A percentile compares a stretch with the other conserved stretches of the same genome.
Evolutionary conservation across 495 filamentous ascomycete species (phyloP).

Genomic region (Aspergillus baeticus): DNA sequence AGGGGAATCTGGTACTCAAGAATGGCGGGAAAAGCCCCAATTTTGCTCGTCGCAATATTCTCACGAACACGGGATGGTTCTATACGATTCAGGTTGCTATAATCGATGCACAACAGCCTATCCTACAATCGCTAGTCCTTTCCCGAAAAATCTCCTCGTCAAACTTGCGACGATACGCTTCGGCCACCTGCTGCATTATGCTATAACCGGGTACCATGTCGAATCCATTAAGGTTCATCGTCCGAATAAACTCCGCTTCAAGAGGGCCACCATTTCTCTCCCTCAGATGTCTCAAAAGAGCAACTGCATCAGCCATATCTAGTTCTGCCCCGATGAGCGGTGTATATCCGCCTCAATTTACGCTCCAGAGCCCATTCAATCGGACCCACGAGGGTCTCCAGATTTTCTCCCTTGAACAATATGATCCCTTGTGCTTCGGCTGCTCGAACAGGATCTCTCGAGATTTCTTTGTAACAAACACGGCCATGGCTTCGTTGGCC

Average conservation of each 20-base stretch:
- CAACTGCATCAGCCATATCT: constrained; percentile 30
- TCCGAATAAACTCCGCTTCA: constrained; percentile 24
- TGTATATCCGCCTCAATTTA: constrained; percentile 31
- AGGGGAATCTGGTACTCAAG: constrained; percentile 29
- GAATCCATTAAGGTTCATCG: constrained; percentile 25
- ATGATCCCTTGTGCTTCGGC: constrained; percentile 28
- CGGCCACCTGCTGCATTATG: constrained; percentile 26
- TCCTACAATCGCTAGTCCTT: no score
- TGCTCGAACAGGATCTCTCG: constrained; percentile 20
- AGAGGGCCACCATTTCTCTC: constrained; percentile 21
- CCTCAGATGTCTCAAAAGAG: constrained; percentile 24
- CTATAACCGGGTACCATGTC: constrained; percentile 25
- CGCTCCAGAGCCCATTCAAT: constrained; percentile 36
- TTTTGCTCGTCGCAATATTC: constrained; percentile 32
- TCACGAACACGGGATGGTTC: constrained; percentile 31
- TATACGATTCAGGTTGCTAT: constrained; percentile 22
- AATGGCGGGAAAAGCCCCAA: constrained; percentile 17
- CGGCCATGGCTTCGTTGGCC: constrained; percentile 29
- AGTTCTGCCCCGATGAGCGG: constrained; percentile 6
- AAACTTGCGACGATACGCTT: constrained; percentile 21
- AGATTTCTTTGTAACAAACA: constrained; percentile 26
- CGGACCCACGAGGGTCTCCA: constrained; percentile 27
- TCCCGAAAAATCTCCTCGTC: constrained; percentile 24
- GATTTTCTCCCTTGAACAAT: constrained; percentile 22
- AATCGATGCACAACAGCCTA: no score